Evolutionary conservation across 2,329 filamentous ascomycete species (phyloP).

Genomic region (Penicillium sp.): DNA sequence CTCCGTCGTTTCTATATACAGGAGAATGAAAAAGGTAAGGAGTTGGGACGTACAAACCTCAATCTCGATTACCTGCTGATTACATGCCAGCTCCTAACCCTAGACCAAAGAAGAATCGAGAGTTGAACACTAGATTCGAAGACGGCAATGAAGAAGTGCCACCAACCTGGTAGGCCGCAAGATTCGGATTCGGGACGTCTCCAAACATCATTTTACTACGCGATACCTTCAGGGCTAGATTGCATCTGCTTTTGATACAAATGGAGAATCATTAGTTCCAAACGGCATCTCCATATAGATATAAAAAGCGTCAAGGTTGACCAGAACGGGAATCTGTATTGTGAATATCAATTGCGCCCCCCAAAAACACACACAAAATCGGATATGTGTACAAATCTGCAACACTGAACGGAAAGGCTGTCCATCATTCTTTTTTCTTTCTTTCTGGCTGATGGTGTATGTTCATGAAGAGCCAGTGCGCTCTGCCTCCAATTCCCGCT

Average conservation of each 20-base stretch:
- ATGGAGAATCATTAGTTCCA: neutral
- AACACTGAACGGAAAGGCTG: conserved; percentile 13
- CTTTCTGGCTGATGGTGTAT: conserved; percentile 14
- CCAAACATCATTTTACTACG: neutral
- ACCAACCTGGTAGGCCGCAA: neutral
- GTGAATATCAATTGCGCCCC: conserved; percentile 27
- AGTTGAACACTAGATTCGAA: conserved; percentile 61
- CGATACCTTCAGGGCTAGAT: neutral
- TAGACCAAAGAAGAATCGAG: conserved; percentile 63
- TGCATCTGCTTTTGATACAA: neutral
- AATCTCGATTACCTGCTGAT: conserved; percentile 12
- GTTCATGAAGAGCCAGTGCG: conserved; percentile 34
- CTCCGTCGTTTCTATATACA: conserved; percentile 95
- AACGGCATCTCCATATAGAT: neutral
- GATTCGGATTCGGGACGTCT: neutral
- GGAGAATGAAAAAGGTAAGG: conserved; percentile 82
- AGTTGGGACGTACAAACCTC: neutral
- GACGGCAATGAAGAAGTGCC: conserved; percentile 12
- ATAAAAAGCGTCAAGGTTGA: neutral
- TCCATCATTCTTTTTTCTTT: conserved; percentile 8
- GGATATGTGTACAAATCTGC: conserved; percentile 31
- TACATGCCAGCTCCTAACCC: conserved; percentile 57
- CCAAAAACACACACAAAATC: conserved; percentile 22
- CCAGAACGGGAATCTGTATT: conserved; percentile 22
- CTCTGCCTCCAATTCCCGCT: conserved; percentile 88